These are phyloP conservation scores for Mycena filopes DNA, from an alignment of 768 basidiomycete species.

Conservation along the genomic window DNA sequence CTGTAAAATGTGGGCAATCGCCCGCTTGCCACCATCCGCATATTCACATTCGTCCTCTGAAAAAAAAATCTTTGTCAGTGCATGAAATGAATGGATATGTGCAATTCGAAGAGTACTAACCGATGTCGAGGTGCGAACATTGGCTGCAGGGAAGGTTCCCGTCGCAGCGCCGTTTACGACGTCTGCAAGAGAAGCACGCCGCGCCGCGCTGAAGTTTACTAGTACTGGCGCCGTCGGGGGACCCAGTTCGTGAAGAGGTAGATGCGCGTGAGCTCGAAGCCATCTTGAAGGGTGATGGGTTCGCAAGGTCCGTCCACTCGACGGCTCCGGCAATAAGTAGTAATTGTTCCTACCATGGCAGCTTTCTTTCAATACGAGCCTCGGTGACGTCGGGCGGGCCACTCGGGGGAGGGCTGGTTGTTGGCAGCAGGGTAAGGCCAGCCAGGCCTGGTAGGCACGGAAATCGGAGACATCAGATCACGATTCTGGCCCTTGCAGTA, in stretches of 20 bases:
- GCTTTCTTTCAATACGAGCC: no score
- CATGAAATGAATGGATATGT: no score
- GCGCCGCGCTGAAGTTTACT: conserved; percentile 24
- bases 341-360: neutral
- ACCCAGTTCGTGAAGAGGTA: neutral
- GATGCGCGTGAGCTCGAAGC: no score
- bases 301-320: neutral
- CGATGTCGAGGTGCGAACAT: conserved; percentile 13
- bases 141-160: conserved; percentile 23
- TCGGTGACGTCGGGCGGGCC: conserved; percentile 17
- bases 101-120: no score
- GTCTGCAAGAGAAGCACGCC: conserved; percentile 21
- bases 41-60: conserved; percentile 27
- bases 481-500: no score
- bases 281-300: neutral
- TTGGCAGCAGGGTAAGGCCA: no score
- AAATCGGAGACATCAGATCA: no score
- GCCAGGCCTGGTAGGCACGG: no score
- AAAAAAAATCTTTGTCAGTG: no score
- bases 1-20: conserved; percentile 8
- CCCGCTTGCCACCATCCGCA: conserved; percentile 8
- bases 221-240: conserved; percentile 16
- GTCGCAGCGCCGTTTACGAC: conserved; percentile 22
- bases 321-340: neutral
- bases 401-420: neutral